Evolutionary conservation across 1,284 basidiomycete genomes (phyloP), one percentile per base, ranked within the genome.

Genomic region (Papiliotrema nemorosa): DNA sequence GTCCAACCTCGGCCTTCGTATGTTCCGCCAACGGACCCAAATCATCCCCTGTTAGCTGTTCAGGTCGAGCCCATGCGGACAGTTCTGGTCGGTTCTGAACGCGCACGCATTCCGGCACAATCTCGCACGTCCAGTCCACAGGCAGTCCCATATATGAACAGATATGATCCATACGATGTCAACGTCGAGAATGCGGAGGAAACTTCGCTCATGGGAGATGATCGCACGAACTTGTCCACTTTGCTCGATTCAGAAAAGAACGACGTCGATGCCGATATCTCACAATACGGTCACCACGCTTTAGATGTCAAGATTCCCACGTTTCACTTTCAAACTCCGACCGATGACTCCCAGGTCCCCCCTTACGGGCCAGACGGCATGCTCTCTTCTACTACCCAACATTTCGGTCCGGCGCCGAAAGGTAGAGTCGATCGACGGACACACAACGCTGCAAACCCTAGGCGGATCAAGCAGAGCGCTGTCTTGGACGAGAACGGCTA

Each of bases 321-420:
- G 6, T 57, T 59, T 12, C 57, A 57, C 34, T 31, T 55, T 18
- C 53, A 52, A 38, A 54, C 39, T 18, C 47, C 59, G 9, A 27
- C 31, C 20, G 18, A 18, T 10, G 10, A 16, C 33, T 35, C 26
- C n/a, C 5, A 12, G 24, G 35, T 16, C 24, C 14, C 16, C 9
- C 18, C 26, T 22, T 22, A 10, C 13, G 26, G 43, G 22, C 41
- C 43, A 24, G 47, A 58, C 12, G 57, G 50, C 6, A 60, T 64
- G 41, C 41, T 66, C 14, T 47, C 50, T 25, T 60, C 62, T 2
- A 45, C 44, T 50, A 90, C 87, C 5, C 82, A 83, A 47, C 90
- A 93, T 72, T 93, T 87, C 71, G 90, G 90, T 2, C 88, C 89
- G 7, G 90, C 88, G 0, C 90, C 90, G 0, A 74, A 80, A 4